Evolutionary conservation across 73 alveolate genomes (phyloP).

Genomic region (Tetrahymena malaccensis): DNA sequence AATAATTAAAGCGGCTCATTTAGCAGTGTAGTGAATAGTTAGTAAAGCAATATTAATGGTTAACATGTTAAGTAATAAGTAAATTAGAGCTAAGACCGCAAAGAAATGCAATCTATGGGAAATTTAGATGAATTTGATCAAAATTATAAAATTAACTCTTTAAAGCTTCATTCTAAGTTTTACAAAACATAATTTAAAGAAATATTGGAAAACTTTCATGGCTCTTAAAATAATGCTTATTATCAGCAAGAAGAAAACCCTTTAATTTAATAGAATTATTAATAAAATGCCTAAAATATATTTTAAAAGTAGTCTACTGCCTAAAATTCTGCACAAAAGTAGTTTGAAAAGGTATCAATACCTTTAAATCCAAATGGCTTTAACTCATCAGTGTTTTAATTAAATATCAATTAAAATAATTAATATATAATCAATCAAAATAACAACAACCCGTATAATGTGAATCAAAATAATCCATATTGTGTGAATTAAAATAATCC

Average conservation of each 20-base stretch:
- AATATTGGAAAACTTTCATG: neutral
- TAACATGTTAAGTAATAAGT: neutral
- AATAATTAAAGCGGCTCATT: neutral
- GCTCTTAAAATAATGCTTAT: neutral
- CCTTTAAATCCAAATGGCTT: neutral
- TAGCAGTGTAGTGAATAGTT: neutral
- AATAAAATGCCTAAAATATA: neutral
- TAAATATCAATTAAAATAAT: neutral
- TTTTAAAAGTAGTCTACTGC: neutral
- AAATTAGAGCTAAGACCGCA: neutral
- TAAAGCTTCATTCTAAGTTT: neutral
- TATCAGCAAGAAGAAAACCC: neutral
- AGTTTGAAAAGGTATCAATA: neutral
- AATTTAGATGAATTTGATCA: neutral
- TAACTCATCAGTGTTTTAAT: neutral
- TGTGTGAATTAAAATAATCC: neutral
- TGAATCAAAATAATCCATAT: neutral
- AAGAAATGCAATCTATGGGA: neutral
- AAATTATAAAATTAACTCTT: neutral
- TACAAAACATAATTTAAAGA: neutral
- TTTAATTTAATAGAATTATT: neutral
- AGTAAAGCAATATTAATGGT: neutral
- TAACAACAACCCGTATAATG: neutral
- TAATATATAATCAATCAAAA: neutral
- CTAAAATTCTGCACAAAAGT: neutral